A percentile compares a stretch with the other conserved stretches of the same genome.
These are phyloP conservation scores for Sophora flavescens DNA, from an alignment of 306 rosid species.

Conservation along the genomic window DNA sequence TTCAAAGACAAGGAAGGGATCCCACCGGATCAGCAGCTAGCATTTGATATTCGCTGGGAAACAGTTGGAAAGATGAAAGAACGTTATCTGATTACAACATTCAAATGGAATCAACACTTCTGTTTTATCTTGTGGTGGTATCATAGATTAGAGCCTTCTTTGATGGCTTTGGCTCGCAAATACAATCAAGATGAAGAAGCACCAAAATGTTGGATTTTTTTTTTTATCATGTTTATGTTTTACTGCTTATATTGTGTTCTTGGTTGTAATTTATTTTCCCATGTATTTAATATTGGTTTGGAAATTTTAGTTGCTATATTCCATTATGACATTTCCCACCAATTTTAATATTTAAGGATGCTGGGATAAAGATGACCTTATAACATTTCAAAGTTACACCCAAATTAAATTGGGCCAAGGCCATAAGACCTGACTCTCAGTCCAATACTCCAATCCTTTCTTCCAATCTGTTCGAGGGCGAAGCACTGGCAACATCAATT, in stretches of 20 bases:
- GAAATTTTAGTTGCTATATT: background rate
- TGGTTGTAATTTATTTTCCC: background rate
- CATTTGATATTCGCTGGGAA: slow-evolving; percentile 71
- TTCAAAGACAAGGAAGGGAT: slow-evolving; percentile 81
- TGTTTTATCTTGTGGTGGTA: slow-evolving; percentile 74
- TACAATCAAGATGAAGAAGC: slow-evolving; percentile 61
- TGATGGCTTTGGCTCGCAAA: slow-evolving; percentile 84
- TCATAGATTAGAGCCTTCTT: slow-evolving; percentile 68
- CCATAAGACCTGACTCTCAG: too few relatives aligned
- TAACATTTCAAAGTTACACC: too few relatives aligned
- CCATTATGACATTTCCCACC: too few relatives aligned
- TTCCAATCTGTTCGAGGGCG: too few relatives aligned
- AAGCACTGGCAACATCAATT: too few relatives aligned
- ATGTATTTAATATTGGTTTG: background rate
- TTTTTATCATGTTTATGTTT: background rate
- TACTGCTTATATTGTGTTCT: background rate
- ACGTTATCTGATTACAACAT: slow-evolving; percentile 70
- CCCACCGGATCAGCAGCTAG: slow-evolving; percentile 74
- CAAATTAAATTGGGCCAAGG: too few relatives aligned
- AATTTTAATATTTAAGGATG: background rate
- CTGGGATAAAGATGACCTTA: too few relatives aligned
- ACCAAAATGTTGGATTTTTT: too few relatives aligned
- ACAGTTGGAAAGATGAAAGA: slow-evolving; percentile 75
- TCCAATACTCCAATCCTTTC: too few relatives aligned
- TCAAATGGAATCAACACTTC: slow-evolving; percentile 71